Base-by-base conservation (phyloP, 306 rosid genomes). In the Acacia crassicarpa region DNA sequence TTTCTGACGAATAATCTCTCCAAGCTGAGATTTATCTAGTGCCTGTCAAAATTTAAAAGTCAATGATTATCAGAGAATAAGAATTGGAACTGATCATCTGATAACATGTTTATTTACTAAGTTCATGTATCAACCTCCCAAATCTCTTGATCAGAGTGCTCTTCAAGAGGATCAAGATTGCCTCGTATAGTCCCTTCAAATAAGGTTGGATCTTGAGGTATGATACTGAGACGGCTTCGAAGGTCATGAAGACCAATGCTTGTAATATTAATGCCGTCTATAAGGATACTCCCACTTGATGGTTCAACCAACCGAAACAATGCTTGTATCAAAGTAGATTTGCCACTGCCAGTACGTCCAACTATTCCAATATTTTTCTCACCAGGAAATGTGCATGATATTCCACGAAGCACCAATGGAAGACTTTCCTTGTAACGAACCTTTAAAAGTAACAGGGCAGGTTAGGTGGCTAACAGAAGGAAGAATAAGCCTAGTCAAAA, bases 341-440 rank as follows among this genome's bases (percentile, higher is more conserved):
- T 95, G 74, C 99, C 99, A 82, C 99, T 95, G 67, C 99, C 99
- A 38, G 99, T 95, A 30, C 98, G 94, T 41, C 99, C 99, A 84
- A 95, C 99, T 82, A 95, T 93, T 71, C 99, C 99, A 82, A 93
- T 92, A 72, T 95, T 95, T 89, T 88, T 91, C 80, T 94, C 94
- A 19, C 99, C 98, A 14, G 99, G 99, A 83, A 95, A 95, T 54
- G 78, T 83, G 91, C 98, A 93, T 46, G 92, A 84, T 79, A 93
- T 72, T 78, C 94, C 98, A 72, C 84, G 98, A 82, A 95, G 98
- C 83, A 95, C 99, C 70, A 92, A 53, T 43, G 99, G 99, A 83
- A 95, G 98, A 84, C 85, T 93, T 83, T 93, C 99, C 91, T 95
- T 95, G 89, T 95, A 95, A 72, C 99, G 97, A 74, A 93, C 97